Evolutionary conservation across 768 basidiomycete genomes (phyloP).

Genomic region (Leucosporidium scottii): DNA sequence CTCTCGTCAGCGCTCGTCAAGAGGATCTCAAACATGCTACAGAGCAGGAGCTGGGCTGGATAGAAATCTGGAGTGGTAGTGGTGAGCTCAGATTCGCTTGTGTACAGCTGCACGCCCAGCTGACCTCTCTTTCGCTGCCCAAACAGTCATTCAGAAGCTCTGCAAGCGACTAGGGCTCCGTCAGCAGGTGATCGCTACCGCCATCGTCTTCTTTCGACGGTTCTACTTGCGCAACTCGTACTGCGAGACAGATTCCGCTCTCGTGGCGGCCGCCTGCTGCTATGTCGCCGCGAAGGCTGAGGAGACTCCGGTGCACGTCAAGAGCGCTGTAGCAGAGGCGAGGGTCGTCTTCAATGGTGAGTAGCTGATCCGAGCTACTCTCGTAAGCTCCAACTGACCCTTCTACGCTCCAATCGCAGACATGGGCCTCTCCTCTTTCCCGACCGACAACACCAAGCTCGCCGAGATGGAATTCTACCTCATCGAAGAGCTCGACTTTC

Average conservation of each 20-base stretch:
- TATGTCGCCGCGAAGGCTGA: conserved; percentile 97
- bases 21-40: conserved; percentile 74
- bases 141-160: conserved; percentile 70
- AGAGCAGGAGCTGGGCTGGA: conserved; percentile 69
- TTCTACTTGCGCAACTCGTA: conserved; percentile 95
- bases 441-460: conserved; percentile 72
- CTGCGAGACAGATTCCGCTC: conserved; percentile 85
- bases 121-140: neutral
- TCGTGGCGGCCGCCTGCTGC: conserved; percentile 85
- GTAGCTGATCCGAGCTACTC: neutral
- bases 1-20: conserved; percentile 62
- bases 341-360: conserved; percentile 62
- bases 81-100: conserved; percentile 45
- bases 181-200: conserved; percentile 87
- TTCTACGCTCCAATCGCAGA: conserved; percentile 39
- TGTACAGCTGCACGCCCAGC: neutral
- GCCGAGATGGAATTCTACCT: conserved; percentile 99
- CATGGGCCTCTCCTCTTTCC: conserved; percentile 70
- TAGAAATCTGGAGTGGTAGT: conserved; percentile 83
- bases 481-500: conserved; percentile 91
- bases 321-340: conserved; percentile 79
- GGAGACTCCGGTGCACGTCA: conserved; percentile 90
- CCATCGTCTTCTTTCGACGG: conserved; percentile 89
- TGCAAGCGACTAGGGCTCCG: conserved; percentile 74
- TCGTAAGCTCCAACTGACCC: neutral